These are phyloP conservation scores for Salmacisia buchloeana DNA, from an alignment of 1,284 basidiomycete genomes.

Conservation along the genomic window DNA sequence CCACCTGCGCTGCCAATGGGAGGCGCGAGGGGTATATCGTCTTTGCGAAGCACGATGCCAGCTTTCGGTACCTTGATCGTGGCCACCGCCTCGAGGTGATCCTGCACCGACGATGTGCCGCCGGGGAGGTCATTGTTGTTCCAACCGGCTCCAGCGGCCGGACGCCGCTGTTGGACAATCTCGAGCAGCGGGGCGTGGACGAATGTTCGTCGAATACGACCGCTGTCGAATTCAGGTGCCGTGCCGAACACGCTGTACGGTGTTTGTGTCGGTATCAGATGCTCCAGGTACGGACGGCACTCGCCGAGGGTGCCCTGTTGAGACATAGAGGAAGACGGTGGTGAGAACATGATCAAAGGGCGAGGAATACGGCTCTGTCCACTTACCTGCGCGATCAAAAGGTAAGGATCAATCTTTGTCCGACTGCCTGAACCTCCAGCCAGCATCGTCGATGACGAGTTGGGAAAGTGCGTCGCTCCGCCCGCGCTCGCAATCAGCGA, in stretches of 20 bases:
- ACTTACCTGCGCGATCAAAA: constrained; percentile 69
- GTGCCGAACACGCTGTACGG: constrained; percentile 36
- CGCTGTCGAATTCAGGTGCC: constrained; percentile 20
- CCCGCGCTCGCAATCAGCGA: neutral
- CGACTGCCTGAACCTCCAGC: constrained; percentile 30
- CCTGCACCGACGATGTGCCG: neutral
- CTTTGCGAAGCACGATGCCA: constrained; percentile 74
- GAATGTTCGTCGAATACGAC: constrained; percentile 29
- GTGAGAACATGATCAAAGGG: neutral
- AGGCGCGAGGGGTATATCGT: constrained; percentile 21
- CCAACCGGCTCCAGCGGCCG: neutral
- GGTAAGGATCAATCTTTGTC: constrained; percentile 81
- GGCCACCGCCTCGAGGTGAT: constrained; percentile 36
- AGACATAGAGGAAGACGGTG: constrained; percentile 14
- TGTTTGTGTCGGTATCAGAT: constrained; percentile 31
- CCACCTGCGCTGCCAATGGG: neutral
- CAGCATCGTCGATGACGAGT: neutral
- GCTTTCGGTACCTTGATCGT: constrained; percentile 74
- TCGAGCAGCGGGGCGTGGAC: constrained; percentile 39
- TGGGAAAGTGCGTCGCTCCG: no score
- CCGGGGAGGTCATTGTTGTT: neutral
- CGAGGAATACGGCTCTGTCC: neutral
- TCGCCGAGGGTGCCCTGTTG: constrained; percentile 68
- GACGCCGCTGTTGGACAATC: constrained; percentile 25
- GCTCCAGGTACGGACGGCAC: constrained; percentile 54